Percentiles rank a stretch among this genome's conserved stretches.
Conservation (phyloP, 2,329 filamentous ascomycete species). For the Massarina eburnea region DNA sequence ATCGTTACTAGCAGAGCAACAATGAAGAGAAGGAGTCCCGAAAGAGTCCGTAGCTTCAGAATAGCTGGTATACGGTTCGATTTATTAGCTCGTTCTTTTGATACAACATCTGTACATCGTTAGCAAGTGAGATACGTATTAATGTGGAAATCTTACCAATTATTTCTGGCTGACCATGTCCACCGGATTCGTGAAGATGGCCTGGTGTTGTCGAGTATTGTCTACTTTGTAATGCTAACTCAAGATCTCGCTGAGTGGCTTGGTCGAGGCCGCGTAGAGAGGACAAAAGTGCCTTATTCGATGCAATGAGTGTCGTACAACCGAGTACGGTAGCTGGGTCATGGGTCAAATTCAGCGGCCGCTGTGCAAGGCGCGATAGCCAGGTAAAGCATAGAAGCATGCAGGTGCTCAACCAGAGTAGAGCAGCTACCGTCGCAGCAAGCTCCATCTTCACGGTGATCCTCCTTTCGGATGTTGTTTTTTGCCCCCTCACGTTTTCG, state of each 20-base stretch:
- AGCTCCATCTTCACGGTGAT: constrained; percentile 17
- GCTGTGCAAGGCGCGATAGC: constrained; percentile 2
- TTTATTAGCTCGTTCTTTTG: not conserved
- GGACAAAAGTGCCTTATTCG: constrained; percentile 3
- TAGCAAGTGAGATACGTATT: not conserved
- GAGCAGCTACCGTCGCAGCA: constrained; percentile 12
- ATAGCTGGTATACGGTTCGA: constrained; percentile 4
- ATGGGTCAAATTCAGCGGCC: constrained; percentile 10
- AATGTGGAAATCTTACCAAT: not conserved
- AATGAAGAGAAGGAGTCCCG: constrained; percentile 4
- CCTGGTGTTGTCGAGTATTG: constrained; percentile 3
- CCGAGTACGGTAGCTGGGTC: constrained; percentile 14
- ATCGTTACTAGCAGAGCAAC: constrained; percentile 6
- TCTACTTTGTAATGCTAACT: not conserved
- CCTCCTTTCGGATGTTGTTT: constrained; percentile 5
- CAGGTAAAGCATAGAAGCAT: constrained; percentile 9
- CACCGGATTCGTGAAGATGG: not conserved
- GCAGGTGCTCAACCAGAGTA: constrained; percentile 12
- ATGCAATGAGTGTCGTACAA: constrained; percentile 5
- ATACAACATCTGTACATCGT: not conserved
- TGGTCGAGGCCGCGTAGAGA: constrained; percentile 4
- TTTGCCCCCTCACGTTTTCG: constrained; percentile 5
- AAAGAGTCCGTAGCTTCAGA: constrained; percentile 7
- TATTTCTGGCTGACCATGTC: not conserved
- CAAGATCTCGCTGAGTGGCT: constrained; percentile 3